Conservation (phyloP, 257 asterid genomes). For the Nyctanthes arbortristis region DNA sequence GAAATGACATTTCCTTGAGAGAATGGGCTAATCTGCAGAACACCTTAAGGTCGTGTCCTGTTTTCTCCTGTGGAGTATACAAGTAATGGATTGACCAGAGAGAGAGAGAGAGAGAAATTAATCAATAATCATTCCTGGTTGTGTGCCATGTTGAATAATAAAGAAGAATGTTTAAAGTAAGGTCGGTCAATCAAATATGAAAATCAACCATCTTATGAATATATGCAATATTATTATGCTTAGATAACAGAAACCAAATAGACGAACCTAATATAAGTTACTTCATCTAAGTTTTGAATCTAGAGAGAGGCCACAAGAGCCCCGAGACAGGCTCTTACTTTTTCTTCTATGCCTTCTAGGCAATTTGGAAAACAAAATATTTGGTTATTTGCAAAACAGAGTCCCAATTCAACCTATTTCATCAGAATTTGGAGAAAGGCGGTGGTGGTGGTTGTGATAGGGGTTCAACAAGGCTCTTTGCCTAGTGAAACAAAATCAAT, state of each 20-base stretch:
- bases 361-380: no score
- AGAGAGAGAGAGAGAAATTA: no score
- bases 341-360: no score
- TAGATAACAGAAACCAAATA: background rate
- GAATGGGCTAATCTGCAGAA: constrained; percentile 66
- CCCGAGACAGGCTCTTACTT: no score
- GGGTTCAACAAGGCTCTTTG: no score
- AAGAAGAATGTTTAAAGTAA: background rate
- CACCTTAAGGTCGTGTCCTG: constrained; percentile 69
- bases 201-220: background rate
- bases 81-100: no score
- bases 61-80: constrained; percentile 66
- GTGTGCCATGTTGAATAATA: no score
- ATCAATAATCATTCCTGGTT: background rate
- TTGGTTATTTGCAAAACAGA: no score
- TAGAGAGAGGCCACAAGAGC: no score
- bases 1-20: constrained; percentile 70
- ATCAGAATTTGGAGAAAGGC: no score
- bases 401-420: no score
- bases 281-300: background rate
- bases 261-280: background rate
- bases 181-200: background rate
- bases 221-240: background rate
- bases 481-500: background rate
- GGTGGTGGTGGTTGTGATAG: no score